Conservation (phyloP, 2,329 filamentous ascomycete genomes). For the Colletotrichum lindemuthianum region DNA sequence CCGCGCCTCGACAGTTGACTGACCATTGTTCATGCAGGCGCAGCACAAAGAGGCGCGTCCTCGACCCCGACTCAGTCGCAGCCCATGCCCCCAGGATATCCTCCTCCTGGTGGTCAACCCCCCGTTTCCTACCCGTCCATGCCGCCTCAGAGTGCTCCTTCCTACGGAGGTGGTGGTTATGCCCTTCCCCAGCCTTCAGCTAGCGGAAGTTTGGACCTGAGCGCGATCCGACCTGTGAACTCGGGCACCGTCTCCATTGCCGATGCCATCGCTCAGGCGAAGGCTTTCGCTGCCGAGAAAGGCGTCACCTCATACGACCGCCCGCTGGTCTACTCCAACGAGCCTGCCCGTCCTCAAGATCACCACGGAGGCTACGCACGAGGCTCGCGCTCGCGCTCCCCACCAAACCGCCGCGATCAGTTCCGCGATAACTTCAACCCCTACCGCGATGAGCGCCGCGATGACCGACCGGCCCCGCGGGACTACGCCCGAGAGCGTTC, state of each 20-base stretch:
- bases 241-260: slow-evolving; percentile 85
- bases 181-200: slow-evolving; percentile 73
- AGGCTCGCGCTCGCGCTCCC: slow-evolving; percentile 78
- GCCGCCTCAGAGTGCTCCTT: slow-evolving; percentile 47
- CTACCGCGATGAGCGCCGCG: slow-evolving; percentile 86
- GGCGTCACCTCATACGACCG: slow-evolving; percentile 74
- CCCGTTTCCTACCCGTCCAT: slow-evolving; percentile 48
- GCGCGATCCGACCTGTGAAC: slow-evolving; percentile 80
- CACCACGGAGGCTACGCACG: slow-evolving; percentile 62
- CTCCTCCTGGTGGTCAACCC: slow-evolving; percentile 48
- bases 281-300: slow-evolving; percentile 82
- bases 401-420: slow-evolving; percentile 71
- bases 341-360: slow-evolving; percentile 46
- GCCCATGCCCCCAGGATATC: slow-evolving; percentile 50
- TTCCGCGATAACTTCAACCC: slow-evolving; percentile 83
- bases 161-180: slow-evolving; percentile 52
- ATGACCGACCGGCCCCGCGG: slow-evolving; percentile 64
- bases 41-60: slow-evolving; percentile 55
- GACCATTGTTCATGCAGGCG: slow-evolving; percentile 42
- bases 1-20: slow-evolving; percentile 25
- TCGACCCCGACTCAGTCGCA: slow-evolving; percentile 55
- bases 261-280: slow-evolving; percentile 86
- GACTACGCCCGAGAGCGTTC: slow-evolving; percentile 76
- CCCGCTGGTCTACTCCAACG: slow-evolving; percentile 56
- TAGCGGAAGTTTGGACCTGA: slow-evolving; percentile 83